Percentiles rank a stretch among this genome's conserved stretches.
These are phyloP conservation scores for Polyporus tsugae DNA, from an alignment of 1,284 basidiomycete genomes.

Conservation along the genomic window DNA sequence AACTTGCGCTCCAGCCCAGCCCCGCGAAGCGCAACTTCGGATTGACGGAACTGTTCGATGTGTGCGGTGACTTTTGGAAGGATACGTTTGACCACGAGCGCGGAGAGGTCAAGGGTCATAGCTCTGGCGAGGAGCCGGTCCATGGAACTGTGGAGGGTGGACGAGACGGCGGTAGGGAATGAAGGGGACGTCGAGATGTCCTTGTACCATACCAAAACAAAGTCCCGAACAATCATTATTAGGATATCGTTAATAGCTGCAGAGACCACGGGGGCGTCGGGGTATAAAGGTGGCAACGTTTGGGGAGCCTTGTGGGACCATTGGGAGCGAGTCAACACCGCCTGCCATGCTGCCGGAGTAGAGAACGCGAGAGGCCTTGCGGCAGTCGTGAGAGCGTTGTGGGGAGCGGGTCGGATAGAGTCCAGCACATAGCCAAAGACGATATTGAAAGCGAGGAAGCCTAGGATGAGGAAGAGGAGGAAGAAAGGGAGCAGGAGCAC, in stretches of 20 bases:
- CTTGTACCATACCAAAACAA: constrained; percentile 87
- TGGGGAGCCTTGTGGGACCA: constrained; percentile 81
- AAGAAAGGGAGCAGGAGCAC: constrained; percentile 70
- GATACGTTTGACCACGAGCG: constrained; percentile 83
- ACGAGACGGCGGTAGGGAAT: constrained; percentile 88
- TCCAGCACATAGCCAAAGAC: constrained; percentile 67
- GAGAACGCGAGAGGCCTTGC: constrained; percentile 83
- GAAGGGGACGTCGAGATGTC: constrained; percentile 85
- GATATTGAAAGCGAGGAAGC: constrained; percentile 61
- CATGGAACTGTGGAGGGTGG: constrained; percentile 74
- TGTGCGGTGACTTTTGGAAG: constrained; percentile 90
- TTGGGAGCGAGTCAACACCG: constrained; percentile 80
- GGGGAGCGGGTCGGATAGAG: constrained; percentile 43
- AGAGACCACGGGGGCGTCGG: constrained; percentile 70
- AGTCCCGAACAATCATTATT: constrained; percentile 82
- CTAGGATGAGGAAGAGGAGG: constrained; percentile 55
- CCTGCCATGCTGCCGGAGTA: constrained; percentile 92
- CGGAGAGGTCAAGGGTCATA: constrained; percentile 74
- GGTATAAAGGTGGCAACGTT: constrained; percentile 66
- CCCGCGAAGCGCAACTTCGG: constrained; percentile 85
- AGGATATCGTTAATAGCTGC: constrained; percentile 79
- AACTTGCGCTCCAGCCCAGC: constrained; percentile 78
- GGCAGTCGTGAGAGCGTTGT: constrained; percentile 54
- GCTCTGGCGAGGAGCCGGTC: constrained; percentile 64
- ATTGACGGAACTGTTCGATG: constrained; percentile 90